A percentile compares a stretch with the other conserved stretches of the same genome.
These are phyloP conservation scores for Macroventuria anomochaeta DNA, from an alignment of 2,329 filamentous ascomycete genomes.

Conservation along the genomic window DNA sequence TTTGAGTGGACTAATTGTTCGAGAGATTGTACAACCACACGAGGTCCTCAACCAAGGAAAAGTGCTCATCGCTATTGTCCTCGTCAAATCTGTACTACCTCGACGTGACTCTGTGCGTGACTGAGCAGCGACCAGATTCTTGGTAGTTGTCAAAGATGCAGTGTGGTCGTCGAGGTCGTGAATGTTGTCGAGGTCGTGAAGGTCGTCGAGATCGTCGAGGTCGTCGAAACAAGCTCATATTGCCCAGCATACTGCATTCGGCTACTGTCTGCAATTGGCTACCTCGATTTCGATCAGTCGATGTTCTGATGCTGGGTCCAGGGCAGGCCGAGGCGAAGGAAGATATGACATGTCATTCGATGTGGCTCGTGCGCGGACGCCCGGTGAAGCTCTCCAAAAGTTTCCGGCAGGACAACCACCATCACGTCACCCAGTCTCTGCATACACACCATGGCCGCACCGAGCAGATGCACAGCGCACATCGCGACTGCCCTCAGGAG, in stretches of 20 bases:
- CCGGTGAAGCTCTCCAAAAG: constrained; percentile 18
- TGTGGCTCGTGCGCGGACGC: constrained; percentile 11
- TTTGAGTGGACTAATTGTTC: no score
- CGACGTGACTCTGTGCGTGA: no score
- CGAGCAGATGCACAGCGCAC: constrained; percentile 34
- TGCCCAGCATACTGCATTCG: not conserved
- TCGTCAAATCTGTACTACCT: no score
- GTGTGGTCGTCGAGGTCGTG: no score
- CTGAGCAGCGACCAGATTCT: no score
- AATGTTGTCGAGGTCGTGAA: no score
- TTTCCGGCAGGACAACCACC: constrained; percentile 16
- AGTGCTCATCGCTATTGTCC: no score
- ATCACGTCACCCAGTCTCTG: constrained; percentile 9
- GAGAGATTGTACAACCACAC: no score
- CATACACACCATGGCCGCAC: constrained; percentile 32
- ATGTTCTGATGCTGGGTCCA: not conserved
- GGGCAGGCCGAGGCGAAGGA: not conserved
- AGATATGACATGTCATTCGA: constrained; percentile 18
- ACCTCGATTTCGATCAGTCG: not conserved
- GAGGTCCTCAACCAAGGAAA: no score
- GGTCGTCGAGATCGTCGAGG: no score
- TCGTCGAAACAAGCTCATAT: not conserved
- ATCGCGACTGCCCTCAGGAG: constrained; percentile 24
- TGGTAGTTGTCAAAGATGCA: no score
- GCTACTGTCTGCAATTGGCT: not conserved